Conservation (phyloP, 805 yeast genomes). For the Candida sithepensis region DNA sequence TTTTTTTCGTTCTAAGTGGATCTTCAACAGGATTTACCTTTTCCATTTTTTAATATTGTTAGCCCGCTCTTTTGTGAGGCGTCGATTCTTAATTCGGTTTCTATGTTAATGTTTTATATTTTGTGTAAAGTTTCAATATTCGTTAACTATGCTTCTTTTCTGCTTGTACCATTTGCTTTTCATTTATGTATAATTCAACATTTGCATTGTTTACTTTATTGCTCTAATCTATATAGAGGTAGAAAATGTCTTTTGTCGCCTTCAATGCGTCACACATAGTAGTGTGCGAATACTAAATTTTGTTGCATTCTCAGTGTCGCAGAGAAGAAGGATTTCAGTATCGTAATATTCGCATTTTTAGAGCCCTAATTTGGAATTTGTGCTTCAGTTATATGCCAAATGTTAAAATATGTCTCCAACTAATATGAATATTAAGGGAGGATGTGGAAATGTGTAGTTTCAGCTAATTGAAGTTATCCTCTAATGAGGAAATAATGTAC, state of each 20-base stretch:
- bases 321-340: background rate
- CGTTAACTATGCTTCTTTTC: too few species aligned
- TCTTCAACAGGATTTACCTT: slow-evolving; percentile 4
- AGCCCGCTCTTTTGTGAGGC: too few species aligned
- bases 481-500: too few species aligned
- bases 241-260: too few species aligned
- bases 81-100: too few species aligned
- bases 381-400: too few species aligned
- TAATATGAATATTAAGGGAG: too few species aligned
- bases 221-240: background rate
- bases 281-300: background rate
- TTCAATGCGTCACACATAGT: too few species aligned
- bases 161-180: background rate
- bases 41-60: background rate
- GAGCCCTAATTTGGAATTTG: background rate
- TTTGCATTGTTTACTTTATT: slow-evolving; percentile 5
- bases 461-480: too few species aligned
- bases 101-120: background rate
- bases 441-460: too few species aligned
- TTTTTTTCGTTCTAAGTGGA: background rate
- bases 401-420: too few species aligned
- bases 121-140: too few species aligned
- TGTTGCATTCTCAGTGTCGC: background rate
- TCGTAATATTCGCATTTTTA: background rate
- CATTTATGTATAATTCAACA: slow-evolving; percentile 8